These are phyloP conservation scores for Paraconiothyrium brasiliense DNA, from an alignment of 2,329 filamentous ascomycete genomes.

Conservation along the genomic window DNA sequence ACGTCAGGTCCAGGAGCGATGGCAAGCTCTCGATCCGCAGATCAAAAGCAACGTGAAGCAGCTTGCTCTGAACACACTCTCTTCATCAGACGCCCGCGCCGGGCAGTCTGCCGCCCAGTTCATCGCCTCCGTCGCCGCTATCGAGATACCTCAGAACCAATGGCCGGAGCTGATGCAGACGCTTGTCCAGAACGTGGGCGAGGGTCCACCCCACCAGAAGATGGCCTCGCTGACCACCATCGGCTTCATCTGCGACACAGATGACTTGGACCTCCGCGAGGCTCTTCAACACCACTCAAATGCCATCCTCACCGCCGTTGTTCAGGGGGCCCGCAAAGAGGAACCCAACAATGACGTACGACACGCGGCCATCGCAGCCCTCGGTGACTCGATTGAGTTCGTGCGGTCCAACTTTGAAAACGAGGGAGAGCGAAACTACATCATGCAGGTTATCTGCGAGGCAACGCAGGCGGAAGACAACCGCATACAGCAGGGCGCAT, in stretches of 20 bases:
- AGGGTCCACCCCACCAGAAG: conserved; percentile 87
- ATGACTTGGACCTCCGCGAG: conserved; percentile 86
- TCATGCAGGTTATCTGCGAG: conserved; percentile 99
- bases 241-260: conserved; percentile 97
- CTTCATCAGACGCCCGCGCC: conserved; percentile 80
- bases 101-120: conserved; percentile 93
- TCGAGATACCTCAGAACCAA: conserved; percentile 91
- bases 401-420: conserved; percentile 99
- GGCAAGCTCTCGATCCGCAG: conserved; percentile 82
- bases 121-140: conserved; percentile 91
- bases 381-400: conserved; percentile 97
- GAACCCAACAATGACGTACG: conserved; percentile 92
- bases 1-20: conserved; percentile 91
- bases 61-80: conserved; percentile 86
- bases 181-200: conserved; percentile 91
- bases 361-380: conserved; percentile 88
- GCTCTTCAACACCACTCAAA: conserved; percentile 87
- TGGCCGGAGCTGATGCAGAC: conserved; percentile 91
- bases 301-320: conserved; percentile 95
- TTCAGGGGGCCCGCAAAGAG: conserved; percentile 96
- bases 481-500: conserved; percentile 93
- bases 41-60: conserved; percentile 90
- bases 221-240: conserved; percentile 95
- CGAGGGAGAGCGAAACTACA: conserved; percentile 98
- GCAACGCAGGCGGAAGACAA: conserved; percentile 93